Base-by-base conservation (phyloP, 176 grass and related monocot genomes). In the Oryza rufipogon region DNA sequence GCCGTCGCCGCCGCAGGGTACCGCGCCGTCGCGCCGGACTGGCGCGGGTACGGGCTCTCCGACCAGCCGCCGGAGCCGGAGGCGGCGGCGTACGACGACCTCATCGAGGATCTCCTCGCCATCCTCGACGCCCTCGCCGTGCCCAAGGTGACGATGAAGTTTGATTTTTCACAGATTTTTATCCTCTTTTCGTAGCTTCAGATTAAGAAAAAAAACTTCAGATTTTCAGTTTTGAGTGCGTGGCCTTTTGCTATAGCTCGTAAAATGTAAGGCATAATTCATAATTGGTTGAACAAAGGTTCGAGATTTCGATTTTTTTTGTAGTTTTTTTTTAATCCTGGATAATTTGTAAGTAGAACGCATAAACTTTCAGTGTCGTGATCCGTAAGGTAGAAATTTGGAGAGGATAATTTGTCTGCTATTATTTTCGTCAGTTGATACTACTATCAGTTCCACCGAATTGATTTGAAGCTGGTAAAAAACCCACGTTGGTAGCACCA, bases 1-100 rank as follows among this genome's bases (percentile, higher is more conserved):
- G 91, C 82, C 33, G 91, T 70, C 7, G 91, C 91, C 61, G 82
- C 73, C 4, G 88, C 88, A 6, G 88, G 91, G 51, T 90, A 88
- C 88, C 88, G 82, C 64, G 91, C 91, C 77, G 44, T 82, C 88
- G 85, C 64, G 91, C 91, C 77, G 26, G 91, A 90, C 68, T 70
- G 83, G 78, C 85, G 91, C 15, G 88, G 91, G 17, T 93, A 93
- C 74, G 91, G 91, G 0, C 88, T 93, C 15, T 93, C 91, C 0
- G 86, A 76, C 75, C 88, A 86, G 85, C 91, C 91, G 52, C 52
- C 88, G 82, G 88, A 88, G 52, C 45, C 88, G 74, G 51, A 56
- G 51, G 88, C 83, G 74, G 6, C 77, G 25, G 70, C 80, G 36
- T 76, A 47, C 51, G 63, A 79, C 82, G 19, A 83, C 91, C 34